phyloP scores from a whole-genome alignment of 768 basidiomycete genomes.

The Cyclocybe cylindracea region DNA sequence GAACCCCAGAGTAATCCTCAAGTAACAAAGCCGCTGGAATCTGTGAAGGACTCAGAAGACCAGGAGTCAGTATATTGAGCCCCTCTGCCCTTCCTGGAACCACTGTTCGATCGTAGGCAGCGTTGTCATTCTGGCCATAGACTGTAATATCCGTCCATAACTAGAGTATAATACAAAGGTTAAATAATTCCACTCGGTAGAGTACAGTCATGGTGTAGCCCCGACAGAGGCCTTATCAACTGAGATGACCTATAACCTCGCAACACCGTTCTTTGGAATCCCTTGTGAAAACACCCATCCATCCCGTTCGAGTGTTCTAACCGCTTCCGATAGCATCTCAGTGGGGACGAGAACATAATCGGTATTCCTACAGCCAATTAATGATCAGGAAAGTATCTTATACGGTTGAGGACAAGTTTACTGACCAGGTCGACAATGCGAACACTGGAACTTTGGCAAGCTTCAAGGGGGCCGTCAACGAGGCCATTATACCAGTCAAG shows the following conservation, averaged over 20 bases:
- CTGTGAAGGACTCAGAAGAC: too few species aligned
- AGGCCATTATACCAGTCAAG: conserved; percentile 57
- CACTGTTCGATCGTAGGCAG: too few species aligned
- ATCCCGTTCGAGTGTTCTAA: conserved; percentile 43
- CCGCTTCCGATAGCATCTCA: conserved; percentile 40
- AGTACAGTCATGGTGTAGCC: not conserved
- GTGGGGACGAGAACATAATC: conserved; percentile 62
- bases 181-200: not conserved
- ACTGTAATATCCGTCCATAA: too few species aligned
- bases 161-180: not conserved
- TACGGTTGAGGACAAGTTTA: not conserved
- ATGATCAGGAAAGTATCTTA: not conserved
- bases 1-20: conserved; percentile 1
- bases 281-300: conserved; percentile 50
- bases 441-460: conserved; percentile 55
- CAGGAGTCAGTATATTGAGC: too few species aligned
- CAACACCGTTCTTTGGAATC: conserved; percentile 19
- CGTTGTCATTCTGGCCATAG: too few species aligned
- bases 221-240: too few species aligned
- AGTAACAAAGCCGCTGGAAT: not conserved
- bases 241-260: conserved; percentile 13
- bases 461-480: conserved; percentile 55
- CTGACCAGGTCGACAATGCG: conserved; percentile 64
- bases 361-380: conserved; percentile 52
- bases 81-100: too few species aligned